Base-by-base conservation (phyloP, 441 rosid species). In the Erysimum cheiri region DNA sequence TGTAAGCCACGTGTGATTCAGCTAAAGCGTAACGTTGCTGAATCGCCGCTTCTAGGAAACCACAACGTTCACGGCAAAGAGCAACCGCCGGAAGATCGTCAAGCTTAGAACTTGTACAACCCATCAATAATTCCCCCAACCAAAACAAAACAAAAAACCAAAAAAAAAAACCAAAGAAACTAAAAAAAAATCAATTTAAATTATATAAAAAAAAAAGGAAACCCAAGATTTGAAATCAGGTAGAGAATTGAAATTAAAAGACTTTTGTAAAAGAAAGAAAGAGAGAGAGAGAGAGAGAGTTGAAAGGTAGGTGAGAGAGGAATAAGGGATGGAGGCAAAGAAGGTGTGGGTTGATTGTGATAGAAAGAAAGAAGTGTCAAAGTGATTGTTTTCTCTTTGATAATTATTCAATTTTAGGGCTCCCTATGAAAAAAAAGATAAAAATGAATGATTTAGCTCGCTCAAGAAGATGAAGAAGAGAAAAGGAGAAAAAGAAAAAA, bases 1-100 rank as follows among this genome's bases (percentile, higher is more conserved):
- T 54, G 56, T 95, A 95, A 10, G 85, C 85, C 29, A 73, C 33
- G 77, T 92, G 98, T 13, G 96, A 81, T n/a, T 89, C 86, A 22
- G 98, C 88, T 15, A 95, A 69, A 12, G 80, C 74, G 66, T 78
- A 85, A 8, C 98, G 85, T 48, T 82, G 95, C 1, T 39, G 81
- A 48, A 92, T 85, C 7, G 98, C 99, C 3, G 85, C 85, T 48
- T 87, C 93, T 4, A 95, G 80, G 70, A 67, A 87, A 43, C 11
- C 5, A 65, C 97, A 92, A 3, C 98, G 87, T 5, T 95, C 84
- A 7, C 91, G 87, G 84, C 99, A 95, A 3, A 95, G 85, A 24
- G 85, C 85, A 55, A 95, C 98, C 60, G 97, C 99, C 50, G 96
- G 97, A 4, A 89, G 92, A 82, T 95, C 97, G 73, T 95, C 97